phyloP scores from a whole-genome alignment of 352 stramenopile genomes.

The Phytophthora cajani region DNA sequence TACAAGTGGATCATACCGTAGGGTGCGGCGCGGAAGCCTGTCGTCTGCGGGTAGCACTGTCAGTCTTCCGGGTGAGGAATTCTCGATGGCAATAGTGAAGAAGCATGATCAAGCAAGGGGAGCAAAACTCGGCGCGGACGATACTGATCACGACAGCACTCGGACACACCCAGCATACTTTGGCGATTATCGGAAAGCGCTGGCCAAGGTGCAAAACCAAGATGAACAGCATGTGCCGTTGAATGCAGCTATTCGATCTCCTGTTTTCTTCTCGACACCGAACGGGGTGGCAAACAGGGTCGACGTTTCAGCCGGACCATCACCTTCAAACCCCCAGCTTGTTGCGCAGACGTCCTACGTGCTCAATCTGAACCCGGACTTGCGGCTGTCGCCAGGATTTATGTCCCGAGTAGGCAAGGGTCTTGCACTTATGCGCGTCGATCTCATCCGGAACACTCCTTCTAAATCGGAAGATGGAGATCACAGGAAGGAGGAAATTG shows the following conservation, averaged over 20 bases:
- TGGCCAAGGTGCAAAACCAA: conserved; percentile 12
- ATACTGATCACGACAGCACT: conserved; percentile 17
- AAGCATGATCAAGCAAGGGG: conserved; percentile 3
- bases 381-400: conserved; percentile 79
- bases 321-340: conserved; percentile 24
- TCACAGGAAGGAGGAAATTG: conserved; percentile 13
- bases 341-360: conserved; percentile 69
- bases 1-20: conserved; percentile 20
- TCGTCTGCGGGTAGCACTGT: conserved; percentile 30
- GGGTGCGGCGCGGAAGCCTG: conserved; percentile 29
- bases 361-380: conserved; percentile 85
- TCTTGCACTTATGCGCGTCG: conserved; percentile 70
- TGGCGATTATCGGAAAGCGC: conserved; percentile 25
- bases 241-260: conserved; percentile 36
- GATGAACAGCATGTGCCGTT: conserved; percentile 8
- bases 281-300: conserved; percentile 2
- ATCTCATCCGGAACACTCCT: conserved; percentile 46
- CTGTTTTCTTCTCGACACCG: conserved; percentile 32
- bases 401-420: conserved; percentile 80
- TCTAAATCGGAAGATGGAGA: conserved; percentile 2
- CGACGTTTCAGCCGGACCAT: neutral
- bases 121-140: neutral
- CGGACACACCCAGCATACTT: conserved; percentile 47
- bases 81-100: conserved; percentile 14
- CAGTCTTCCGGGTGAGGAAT: conserved; percentile 32